Percentiles rank a stretch among this genome's conserved stretches.
These are phyloP conservation scores for Cubamyces lactineus DNA, from an alignment of 768 basidiomycete genomes.

Conservation along the genomic window DNA sequence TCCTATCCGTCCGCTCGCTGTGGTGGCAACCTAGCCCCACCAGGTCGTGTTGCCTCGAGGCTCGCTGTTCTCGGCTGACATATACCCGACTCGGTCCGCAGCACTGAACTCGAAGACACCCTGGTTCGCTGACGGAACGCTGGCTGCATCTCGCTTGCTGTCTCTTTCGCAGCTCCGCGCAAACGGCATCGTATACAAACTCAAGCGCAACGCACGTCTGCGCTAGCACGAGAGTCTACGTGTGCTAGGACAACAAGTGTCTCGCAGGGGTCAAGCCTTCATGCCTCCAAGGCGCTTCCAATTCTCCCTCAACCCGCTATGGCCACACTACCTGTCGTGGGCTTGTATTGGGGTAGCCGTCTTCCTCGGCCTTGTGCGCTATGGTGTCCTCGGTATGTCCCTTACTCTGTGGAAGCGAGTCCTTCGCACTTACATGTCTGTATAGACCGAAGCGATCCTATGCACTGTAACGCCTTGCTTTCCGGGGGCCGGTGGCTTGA, in stretches of 20 bases:
- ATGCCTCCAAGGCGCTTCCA: conserved; percentile 34
- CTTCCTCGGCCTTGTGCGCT: conserved; percentile 48
- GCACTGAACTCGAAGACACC: conserved; percentile 5
- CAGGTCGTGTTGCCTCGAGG: background rate
- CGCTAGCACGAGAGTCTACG: background rate
- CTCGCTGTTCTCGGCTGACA: background rate
- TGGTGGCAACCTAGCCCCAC: background rate
- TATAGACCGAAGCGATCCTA: conserved; percentile 71
- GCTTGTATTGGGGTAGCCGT: conserved; percentile 44
- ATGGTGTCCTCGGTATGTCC: conserved; percentile 48
- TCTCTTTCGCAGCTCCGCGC: background rate
- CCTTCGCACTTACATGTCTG: background rate
- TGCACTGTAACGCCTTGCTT: conserved; percentile 72
- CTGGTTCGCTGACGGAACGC: background rate
- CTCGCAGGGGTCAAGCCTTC: conserved; percentile 3
- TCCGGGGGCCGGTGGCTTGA: conserved; percentile 83
- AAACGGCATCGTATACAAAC: background rate
- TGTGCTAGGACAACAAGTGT: background rate
- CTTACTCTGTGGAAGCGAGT: too few species aligned
- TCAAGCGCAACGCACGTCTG: background rate
- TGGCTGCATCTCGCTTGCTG: background rate
- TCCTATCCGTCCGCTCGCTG: too few species aligned
- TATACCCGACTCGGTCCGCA: background rate
- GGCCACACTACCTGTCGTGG: conserved; percentile 54
- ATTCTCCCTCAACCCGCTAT: conserved; percentile 41